Percentiles rank a stretch among this genome's conserved stretches.
Conservation (phyloP, 2,329 filamentous ascomycete species). For the Calcarisporium arbuscula region DNA sequence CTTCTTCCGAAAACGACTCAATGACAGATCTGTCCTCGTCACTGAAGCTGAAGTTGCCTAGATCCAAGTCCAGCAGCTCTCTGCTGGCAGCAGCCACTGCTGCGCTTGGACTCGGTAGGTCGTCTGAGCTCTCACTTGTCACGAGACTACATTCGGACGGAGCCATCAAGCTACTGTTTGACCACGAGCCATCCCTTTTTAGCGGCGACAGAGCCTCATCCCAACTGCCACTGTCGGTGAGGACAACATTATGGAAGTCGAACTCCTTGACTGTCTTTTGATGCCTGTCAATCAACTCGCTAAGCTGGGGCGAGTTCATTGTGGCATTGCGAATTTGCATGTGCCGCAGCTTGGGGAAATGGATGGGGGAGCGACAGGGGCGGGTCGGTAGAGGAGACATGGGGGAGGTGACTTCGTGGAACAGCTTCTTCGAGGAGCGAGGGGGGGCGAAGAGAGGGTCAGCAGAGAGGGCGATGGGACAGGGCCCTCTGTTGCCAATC, state of each 20-base stretch:
- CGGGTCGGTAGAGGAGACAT: constrained; percentile 56
- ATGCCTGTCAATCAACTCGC: constrained; percentile 61
- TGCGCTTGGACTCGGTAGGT: constrained; percentile 42
- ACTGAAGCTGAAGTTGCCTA: constrained; percentile 32
- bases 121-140: constrained; percentile 26
- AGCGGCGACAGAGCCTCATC: constrained; percentile 75
- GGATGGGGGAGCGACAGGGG: constrained; percentile 48
- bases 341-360: constrained; percentile 60
- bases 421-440: constrained; percentile 49
- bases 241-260: constrained; percentile 69
- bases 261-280: constrained; percentile 65
- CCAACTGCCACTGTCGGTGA: constrained; percentile 66
- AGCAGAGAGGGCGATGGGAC: constrained; percentile 62
- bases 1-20: constrained; percentile 25
- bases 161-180: constrained; percentile 20
- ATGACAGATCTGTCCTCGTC: constrained; percentile 25
- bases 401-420: constrained; percentile 57
- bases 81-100: constrained; percentile 48
- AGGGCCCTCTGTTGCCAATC: constrained; percentile 68
- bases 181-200: constrained; percentile 35
- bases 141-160: constrained; percentile 27
- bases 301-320: constrained; percentile 66
- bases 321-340: constrained; percentile 67
- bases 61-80: constrained; percentile 36
- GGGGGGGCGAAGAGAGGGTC: constrained; percentile 62